These are phyloP conservation scores for Pseudodiploospora longispora DNA, from an alignment of 2,329 filamentous ascomycete genomes.

Conservation along the genomic window DNA sequence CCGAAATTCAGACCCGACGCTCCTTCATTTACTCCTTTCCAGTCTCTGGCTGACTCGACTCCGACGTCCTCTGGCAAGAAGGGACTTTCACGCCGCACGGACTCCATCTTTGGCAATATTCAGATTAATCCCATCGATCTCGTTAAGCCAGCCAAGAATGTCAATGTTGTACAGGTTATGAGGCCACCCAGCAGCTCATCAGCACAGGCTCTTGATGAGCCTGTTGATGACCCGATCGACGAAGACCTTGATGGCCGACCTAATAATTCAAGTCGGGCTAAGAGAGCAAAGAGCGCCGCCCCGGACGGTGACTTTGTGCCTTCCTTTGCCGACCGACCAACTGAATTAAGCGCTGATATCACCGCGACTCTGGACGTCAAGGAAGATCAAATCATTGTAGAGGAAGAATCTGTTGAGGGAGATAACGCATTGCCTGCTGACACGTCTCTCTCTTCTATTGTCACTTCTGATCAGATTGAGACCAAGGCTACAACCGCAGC, in stretches of 20 bases:
- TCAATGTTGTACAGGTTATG: slow-evolving; percentile 78
- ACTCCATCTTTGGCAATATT: slow-evolving; percentile 63
- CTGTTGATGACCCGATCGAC: slow-evolving; percentile 13
- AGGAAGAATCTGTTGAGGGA: slow-evolving; percentile 29
- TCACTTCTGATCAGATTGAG: slow-evolving; percentile 45
- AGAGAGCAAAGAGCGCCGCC: slow-evolving; percentile 60
- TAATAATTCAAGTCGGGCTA: slow-evolving; percentile 60
- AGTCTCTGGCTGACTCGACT: slow-evolving; percentile 35
- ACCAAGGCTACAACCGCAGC: slow-evolving; percentile 44
- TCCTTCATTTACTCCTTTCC: slow-evolving; percentile 63
- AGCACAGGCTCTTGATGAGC: slow-evolving; percentile 19
- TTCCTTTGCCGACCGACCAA: slow-evolving; percentile 56
- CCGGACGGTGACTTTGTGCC: slow-evolving; percentile 66
- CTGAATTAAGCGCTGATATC: slow-evolving; percentile 9
- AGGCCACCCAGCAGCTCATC: slow-evolving; percentile 49
- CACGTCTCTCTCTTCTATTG: slow-evolving; percentile 46
- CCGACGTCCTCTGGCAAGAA: slow-evolving; percentile 40
- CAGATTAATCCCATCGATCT: slow-evolving; percentile 54
- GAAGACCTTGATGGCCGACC: slow-evolving; percentile 47
- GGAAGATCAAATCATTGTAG: slow-evolving; percentile 15
- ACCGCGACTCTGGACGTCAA: slow-evolving; percentile 13
- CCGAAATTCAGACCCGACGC: slow-evolving; percentile 70
- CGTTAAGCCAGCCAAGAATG: slow-evolving; percentile 59
- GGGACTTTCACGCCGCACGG: slow-evolving; percentile 29
- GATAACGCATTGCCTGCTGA: slow-evolving; percentile 37